Conservation (phyloP, 805 yeast genomes). For the Hagleromyces aurorensis region DNA sequence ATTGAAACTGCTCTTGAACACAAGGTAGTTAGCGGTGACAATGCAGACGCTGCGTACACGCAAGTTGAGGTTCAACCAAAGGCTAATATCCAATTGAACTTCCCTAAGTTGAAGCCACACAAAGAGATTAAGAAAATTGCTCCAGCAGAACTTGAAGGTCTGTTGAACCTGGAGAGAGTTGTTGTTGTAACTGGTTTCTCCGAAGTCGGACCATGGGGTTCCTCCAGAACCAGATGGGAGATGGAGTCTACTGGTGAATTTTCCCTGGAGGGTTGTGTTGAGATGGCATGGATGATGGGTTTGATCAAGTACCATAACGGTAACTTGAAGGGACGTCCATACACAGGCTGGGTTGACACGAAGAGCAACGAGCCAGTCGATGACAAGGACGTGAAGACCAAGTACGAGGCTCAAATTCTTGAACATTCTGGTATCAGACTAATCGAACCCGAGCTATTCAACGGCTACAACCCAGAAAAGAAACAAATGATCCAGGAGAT, state of each 20-base stretch:
- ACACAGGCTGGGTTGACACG: constrained; percentile 96
- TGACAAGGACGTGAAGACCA: constrained; percentile 85
- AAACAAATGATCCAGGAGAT: constrained; percentile 93
- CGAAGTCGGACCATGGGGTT: constrained; percentile 99
- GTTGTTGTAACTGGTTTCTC: constrained; percentile 96
- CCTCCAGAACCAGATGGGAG: constrained; percentile 98
- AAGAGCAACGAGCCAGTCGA: constrained; percentile 90
- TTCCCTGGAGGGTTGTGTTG: constrained; percentile 95
- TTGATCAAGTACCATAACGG: constrained; percentile 93
- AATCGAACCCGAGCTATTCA: constrained; percentile 90
- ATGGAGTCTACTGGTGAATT: constrained; percentile 95
- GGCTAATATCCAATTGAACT: constrained; percentile 87
- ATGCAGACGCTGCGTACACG: constrained; percentile 78
- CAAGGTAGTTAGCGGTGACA: constrained; percentile 75
- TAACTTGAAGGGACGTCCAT: constrained; percentile 51
- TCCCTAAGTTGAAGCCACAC: constrained; percentile 81
- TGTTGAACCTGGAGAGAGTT: constrained; percentile 85
- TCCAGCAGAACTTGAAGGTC: constrained; percentile 70
- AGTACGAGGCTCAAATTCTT: constrained; percentile 82
- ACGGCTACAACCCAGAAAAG: constrained; percentile 91
- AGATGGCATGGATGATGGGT: constrained; percentile 99
- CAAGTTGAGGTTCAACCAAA: constrained; percentile 80
- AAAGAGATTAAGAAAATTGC: constrained; percentile 60
- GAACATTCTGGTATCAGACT: constrained; percentile 95
- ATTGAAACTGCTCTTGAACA: constrained; percentile 85